A percentile compares a stretch with the other conserved stretches of the same genome.
phyloP scores from a whole-genome alignment of 768 basidiomycete genomes.

The Vishniacozyma victoriae region DNA sequence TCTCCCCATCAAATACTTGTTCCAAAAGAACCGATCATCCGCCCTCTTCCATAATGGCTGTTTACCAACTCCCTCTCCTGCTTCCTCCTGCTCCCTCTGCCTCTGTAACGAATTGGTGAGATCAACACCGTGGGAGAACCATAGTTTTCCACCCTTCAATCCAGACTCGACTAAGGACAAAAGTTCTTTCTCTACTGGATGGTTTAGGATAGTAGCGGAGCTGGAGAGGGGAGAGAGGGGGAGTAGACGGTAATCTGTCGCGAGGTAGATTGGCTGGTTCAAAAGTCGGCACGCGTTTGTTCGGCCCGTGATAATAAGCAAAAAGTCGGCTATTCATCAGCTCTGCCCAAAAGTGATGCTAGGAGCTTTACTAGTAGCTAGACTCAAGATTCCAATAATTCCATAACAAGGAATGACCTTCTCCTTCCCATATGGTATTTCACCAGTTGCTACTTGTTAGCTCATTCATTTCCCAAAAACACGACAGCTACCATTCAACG shows the following conservation, averaged over 20 bases:
- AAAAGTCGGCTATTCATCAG: conserved; percentile 76
- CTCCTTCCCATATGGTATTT: conserved; percentile 41
- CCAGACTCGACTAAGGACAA: conserved; percentile 81
- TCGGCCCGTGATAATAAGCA: conserved; percentile 79
- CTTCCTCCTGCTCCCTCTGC: conserved; percentile 61
- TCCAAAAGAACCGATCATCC: conserved; percentile 99
- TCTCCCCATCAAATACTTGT: conserved; percentile 65
- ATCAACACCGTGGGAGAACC: conserved; percentile 88
- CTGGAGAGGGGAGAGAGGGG: conserved; percentile 71
- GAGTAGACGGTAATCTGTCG: conserved; percentile 83
- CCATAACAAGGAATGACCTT: conserved; percentile 51
- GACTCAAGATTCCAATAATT: conserved; percentile 51
- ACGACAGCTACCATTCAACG: conserved; percentile 46
- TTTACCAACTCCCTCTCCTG: conserved; percentile 46
- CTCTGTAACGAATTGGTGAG: conserved; percentile 79
- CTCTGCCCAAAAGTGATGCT: neutral
- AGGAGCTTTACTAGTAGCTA: conserved; percentile 48
- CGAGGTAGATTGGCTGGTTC: conserved; percentile 79
- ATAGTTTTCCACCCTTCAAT: conserved; percentile 68
- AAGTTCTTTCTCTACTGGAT: conserved; percentile 81
- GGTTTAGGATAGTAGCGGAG: conserved; percentile 59
- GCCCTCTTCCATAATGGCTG: conserved; percentile 54
- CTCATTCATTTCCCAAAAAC: neutral
- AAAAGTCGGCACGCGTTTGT: conserved; percentile 71
- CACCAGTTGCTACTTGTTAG: conserved; percentile 11